Conservation (phyloP, 768 basidiomycete species). For the Butyriboletus loyo region DNA sequence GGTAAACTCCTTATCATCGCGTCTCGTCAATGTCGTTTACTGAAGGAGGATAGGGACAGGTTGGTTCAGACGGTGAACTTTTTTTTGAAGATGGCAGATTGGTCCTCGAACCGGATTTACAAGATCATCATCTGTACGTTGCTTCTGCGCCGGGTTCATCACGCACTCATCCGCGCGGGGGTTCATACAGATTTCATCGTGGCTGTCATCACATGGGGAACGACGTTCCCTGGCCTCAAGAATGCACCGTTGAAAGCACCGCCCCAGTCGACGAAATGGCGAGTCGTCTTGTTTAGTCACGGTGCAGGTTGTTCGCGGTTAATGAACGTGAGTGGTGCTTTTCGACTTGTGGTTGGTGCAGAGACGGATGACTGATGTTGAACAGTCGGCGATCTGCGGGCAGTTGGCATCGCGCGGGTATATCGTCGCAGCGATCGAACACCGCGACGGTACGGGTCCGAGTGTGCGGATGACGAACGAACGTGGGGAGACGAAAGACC, state of each 20-base stretch:
- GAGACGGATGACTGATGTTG: background rate
- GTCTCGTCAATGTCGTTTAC: background rate
- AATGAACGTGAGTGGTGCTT: conserved; percentile 31
- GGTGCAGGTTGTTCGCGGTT: conserved; percentile 41
- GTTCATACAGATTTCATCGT: conserved; percentile 17
- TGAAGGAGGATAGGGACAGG: conserved; percentile 6
- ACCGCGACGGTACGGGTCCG: conserved; percentile 47
- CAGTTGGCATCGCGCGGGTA: conserved; percentile 45
- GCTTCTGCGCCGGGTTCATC: background rate
- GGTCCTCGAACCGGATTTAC: conserved; percentile 28
- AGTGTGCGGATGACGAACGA: conserved; percentile 22
- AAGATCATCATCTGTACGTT: conserved; percentile 23
- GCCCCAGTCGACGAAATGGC: conserved; percentile 25
- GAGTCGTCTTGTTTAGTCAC: conserved; percentile 46
- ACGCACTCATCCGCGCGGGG: background rate
- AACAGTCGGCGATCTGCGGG: conserved; percentile 37
- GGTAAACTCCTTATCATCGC: conserved; percentile 6
- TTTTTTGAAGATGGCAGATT: conserved; percentile 31
- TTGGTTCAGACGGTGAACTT: conserved; percentile 32
- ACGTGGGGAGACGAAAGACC: conserved; percentile 21
- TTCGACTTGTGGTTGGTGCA: background rate
- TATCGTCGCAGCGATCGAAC: conserved; percentile 45
- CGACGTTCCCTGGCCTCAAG: conserved; percentile 30
- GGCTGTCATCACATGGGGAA: conserved; percentile 29
- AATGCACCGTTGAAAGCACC: conserved; percentile 25